These are phyloP conservation scores for Penicillium oxalicum DNA, from an alignment of 2,329 filamentous ascomycete genomes.

Conservation along the genomic window DNA sequence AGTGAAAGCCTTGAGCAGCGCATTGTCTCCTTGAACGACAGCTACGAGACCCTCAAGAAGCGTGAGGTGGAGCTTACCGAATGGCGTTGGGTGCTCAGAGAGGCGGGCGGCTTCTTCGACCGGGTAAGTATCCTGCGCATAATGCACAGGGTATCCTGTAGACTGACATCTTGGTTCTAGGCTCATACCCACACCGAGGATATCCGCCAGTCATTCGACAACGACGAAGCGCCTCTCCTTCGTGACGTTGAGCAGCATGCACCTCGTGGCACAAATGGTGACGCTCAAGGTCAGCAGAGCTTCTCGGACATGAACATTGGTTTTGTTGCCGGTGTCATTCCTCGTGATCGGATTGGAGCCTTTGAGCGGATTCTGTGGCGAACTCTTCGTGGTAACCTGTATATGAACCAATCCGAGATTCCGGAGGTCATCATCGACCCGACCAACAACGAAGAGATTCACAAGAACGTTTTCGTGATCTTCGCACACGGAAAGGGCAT, in stretches of 20 bases:
- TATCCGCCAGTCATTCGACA: conserved; percentile 78
- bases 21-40: conserved; percentile 87
- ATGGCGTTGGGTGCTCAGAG: conserved; percentile 95
- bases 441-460: conserved; percentile 80
- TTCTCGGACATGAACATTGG: conserved; percentile 99
- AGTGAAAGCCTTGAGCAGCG: conserved; percentile 89
- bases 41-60: conserved; percentile 97
- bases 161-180: conserved; percentile 21
- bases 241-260: conserved; percentile 85
- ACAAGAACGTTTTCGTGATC: conserved; percentile 99
- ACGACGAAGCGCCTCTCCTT: conserved; percentile 88
- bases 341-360: conserved; percentile 82
- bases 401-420: conserved; percentile 99
- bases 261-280: conserved; percentile 53
- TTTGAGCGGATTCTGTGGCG: conserved; percentile 98
- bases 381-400: conserved; percentile 92
- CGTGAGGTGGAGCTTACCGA: conserved; percentile 93
- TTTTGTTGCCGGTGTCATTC: conserved; percentile 93
- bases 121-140: conserved; percentile 42
- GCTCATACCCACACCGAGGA: conserved; percentile 95
- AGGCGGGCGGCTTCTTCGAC: conserved; percentile 97
- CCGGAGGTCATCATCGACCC: conserved; percentile 88
- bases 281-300: conserved; percentile 65
- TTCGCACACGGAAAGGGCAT: conserved; percentile 99
- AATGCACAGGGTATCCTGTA: neutral